Conservation (phyloP, 192 early-diverging fungal genomes). For the Rhizophagus clarus region DNA sequence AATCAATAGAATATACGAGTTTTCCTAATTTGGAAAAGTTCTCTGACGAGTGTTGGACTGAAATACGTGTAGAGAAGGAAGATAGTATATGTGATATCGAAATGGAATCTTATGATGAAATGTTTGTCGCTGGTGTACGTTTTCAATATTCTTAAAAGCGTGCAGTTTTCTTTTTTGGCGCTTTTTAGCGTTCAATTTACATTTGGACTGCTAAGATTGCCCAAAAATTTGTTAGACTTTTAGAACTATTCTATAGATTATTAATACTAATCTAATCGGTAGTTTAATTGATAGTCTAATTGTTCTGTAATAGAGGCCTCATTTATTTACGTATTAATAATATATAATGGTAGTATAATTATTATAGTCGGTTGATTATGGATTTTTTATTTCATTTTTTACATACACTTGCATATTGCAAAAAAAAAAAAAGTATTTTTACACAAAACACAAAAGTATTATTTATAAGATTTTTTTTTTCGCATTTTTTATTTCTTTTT, state of each 20-base stretch:
- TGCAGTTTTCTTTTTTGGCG: neutral
- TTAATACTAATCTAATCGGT: too few relatives aligned
- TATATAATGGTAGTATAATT: too few relatives aligned
- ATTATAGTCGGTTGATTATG: too few relatives aligned
- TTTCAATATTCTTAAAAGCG: slow-evolving; percentile 12
- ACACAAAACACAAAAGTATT: neutral
- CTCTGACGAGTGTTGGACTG: slow-evolving; percentile 11
- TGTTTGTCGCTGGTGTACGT: slow-evolving; percentile 13
- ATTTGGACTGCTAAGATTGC: too few relatives aligned
- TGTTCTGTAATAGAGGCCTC: too few relatives aligned
- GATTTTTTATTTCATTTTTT: too few relatives aligned
- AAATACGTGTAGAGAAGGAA: slow-evolving; percentile 1
- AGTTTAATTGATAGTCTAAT: too few relatives aligned
- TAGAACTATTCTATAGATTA: too few relatives aligned
- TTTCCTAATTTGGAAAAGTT: slow-evolving; percentile 24
- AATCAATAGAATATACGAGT: slow-evolving; percentile 5
- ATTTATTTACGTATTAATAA: too few relatives aligned
- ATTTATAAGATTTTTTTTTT: neutral
- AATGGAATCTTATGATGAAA: slow-evolving; percentile 30
- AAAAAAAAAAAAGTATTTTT: neutral
- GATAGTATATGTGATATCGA: neutral
- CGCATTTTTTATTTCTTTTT: neutral
- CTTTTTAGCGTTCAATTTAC: neutral
- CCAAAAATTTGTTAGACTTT: too few relatives aligned
- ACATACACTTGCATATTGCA: neutral